Evolutionary conservation across 1,284 basidiomycete genomes (phyloP).

Genomic region (Moesziomyces sp.): DNA sequence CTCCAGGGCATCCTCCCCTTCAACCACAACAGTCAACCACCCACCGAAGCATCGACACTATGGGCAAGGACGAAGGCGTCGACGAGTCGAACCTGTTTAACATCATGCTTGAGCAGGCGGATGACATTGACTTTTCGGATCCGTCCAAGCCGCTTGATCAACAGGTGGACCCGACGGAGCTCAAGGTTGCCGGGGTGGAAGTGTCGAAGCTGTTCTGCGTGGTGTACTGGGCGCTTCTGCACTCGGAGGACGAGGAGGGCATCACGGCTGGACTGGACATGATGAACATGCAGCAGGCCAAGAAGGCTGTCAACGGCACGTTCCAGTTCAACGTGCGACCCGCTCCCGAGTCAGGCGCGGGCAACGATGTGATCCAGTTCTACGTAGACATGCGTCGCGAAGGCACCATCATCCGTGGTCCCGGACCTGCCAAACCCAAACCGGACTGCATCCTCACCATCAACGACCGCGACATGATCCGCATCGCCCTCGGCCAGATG

Average conservation of each 20-base stretch:
- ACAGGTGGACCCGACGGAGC: conserved; percentile 32
- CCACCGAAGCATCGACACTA: not conserved
- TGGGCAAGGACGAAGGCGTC: conserved; percentile 19
- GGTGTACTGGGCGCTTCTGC: conserved; percentile 51
- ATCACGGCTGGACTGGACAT: conserved; percentile 51
- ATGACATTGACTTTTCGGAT: conserved; percentile 53
- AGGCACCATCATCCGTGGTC: conserved; percentile 42
- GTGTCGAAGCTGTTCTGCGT: conserved; percentile 41
- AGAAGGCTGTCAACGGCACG: conserved; percentile 54
- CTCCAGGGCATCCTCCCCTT: not conserved
- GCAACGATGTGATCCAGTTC: conserved; percentile 38
- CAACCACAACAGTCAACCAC: not conserved
- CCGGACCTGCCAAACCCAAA: conserved; percentile 50
- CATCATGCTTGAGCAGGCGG: conserved; percentile 53
- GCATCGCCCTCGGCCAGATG: conserved; percentile 48
- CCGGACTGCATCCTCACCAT: conserved; percentile 54
- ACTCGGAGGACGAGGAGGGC: conserved; percentile 45
- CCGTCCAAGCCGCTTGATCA: conserved; percentile 14
- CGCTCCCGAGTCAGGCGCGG: conserved; percentile 13
- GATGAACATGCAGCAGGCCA: conserved; percentile 51
- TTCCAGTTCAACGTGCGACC: conserved; percentile 56
- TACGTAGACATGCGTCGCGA: conserved; percentile 56
- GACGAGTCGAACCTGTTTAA: conserved; percentile 53
- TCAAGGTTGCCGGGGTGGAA: conserved; percentile 48
- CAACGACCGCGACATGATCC: conserved; percentile 58